Conservation (phyloP, 169 alveolate species). For the Eimeria sp. region DNA sequence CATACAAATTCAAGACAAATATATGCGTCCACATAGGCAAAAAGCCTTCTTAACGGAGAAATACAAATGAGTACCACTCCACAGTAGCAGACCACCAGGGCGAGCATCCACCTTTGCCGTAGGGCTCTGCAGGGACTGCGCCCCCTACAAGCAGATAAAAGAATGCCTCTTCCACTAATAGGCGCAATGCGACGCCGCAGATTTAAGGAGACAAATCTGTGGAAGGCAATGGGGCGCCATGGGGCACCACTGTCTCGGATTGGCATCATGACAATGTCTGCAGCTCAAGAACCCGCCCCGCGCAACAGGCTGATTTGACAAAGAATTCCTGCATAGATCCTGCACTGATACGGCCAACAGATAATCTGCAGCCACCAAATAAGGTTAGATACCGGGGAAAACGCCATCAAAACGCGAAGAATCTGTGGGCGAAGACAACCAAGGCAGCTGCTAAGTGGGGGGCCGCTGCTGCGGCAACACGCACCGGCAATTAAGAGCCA, state of each 20-base stretch:
- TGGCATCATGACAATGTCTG: background rate
- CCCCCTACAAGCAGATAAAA: background rate
- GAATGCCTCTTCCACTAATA: too few species aligned
- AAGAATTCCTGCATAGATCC: background rate
- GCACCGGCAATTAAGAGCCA: slow-evolving; percentile 60
- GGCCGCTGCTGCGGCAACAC: background rate
- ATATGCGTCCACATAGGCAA: too few species aligned
- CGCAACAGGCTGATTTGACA: background rate
- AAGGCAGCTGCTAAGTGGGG: background rate
- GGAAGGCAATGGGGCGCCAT: background rate
- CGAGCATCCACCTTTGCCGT: background rate
- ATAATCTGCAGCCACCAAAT: background rate
- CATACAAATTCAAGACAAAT: background rate
- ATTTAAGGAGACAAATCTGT: background rate
- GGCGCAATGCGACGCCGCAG: background rate
- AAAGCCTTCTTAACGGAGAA: background rate
- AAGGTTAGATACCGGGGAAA: background rate
- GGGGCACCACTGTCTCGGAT: background rate
- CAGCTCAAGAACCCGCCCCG: background rate
- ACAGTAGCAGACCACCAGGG: background rate
- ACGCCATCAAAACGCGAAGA: background rate
- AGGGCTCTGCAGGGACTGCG: background rate
- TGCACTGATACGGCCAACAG: background rate
- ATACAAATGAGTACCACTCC: background rate
- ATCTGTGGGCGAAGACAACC: background rate